These are phyloP conservation scores for Sporothrix dimorphospora DNA, from an alignment of 2,329 filamentous ascomycete species.

Conservation along the genomic window DNA sequence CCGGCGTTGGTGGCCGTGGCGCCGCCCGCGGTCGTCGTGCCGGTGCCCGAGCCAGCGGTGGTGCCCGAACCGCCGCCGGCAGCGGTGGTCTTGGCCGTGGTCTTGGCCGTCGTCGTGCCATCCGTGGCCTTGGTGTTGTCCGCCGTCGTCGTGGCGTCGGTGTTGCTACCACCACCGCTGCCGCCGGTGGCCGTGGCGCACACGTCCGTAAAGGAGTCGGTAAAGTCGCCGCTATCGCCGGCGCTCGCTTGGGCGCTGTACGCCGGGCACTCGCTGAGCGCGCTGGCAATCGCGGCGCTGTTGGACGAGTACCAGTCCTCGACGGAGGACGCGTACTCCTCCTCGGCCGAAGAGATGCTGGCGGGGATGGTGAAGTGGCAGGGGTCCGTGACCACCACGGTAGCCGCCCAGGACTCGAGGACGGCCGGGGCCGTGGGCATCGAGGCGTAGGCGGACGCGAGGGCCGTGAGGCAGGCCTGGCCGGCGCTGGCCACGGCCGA, in stretches of 20 bases:
- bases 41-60: constrained; percentile 8
- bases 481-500: not conserved
- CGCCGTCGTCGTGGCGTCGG: not conserved
- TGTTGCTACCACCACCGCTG: not conserved
- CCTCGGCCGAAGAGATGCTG: constrained; percentile 33
- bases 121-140: constrained; percentile 6
- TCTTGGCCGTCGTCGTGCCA: not conserved
- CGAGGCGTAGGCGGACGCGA: constrained; percentile 33
- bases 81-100: not conserved
- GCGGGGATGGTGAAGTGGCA: constrained; percentile 37
- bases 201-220: not conserved
- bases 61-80: not conserved
- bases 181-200: not conserved
- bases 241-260: constrained; percentile 28
- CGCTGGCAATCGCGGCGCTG: constrained; percentile 34
- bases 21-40: constrained; percentile 13
- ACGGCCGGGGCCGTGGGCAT: constrained; percentile 37
- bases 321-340: constrained; percentile 35
- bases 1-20: constrained; percentile 23
- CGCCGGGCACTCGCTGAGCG: constrained; percentile 37
- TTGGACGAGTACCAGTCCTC: constrained; percentile 36
- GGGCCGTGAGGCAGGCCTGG: constrained; percentile 32
- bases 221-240: not conserved
- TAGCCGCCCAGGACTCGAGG: constrained; percentile 33
- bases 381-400: constrained; percentile 34